A percentile compares a stretch with the other conserved stretches of the same genome.
phyloP scores from a whole-genome alignment of 2,329 filamentous ascomycete species.

The Colletotrichum sp. region DNA sequence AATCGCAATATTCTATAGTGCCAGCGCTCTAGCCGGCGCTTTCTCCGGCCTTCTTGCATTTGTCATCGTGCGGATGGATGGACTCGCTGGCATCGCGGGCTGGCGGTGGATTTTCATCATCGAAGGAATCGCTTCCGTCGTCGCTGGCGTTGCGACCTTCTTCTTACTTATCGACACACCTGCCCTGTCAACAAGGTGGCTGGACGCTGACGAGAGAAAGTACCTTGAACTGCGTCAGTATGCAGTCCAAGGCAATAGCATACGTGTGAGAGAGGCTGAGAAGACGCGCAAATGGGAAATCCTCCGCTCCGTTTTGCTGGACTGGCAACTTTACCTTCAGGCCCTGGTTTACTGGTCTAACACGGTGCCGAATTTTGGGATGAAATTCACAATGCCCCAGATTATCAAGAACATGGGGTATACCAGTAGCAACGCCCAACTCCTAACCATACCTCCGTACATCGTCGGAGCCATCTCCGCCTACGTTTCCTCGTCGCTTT shows the following conservation, averaged over 20 bases:
- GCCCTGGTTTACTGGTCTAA: constrained; percentile 33
- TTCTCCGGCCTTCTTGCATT: constrained; percentile 66
- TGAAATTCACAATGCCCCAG: constrained; percentile 42
- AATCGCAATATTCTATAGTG: constrained; percentile 73
- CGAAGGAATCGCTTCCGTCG: constrained; percentile 28
- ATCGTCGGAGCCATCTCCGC: constrained; percentile 48
- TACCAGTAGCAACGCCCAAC: constrained; percentile 31
- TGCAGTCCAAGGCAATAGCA: constrained; percentile 28
- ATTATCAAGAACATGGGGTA: constrained; percentile 39
- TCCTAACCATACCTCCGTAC: constrained; percentile 28
- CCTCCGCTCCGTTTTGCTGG: constrained; percentile 27
- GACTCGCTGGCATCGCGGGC: constrained; percentile 40
- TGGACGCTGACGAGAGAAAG: constrained; percentile 24
- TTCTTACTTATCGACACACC: constrained; percentile 28
- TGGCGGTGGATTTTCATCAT: constrained; percentile 41
- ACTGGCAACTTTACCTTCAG: constrained; percentile 40
- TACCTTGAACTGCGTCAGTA: constrained; percentile 35
- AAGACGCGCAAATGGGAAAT: constrained; percentile 25
- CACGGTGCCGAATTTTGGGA: constrained; percentile 32
- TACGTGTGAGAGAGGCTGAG: neutral
- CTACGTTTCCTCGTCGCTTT: constrained; percentile 66
- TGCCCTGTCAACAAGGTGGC: constrained; percentile 24
- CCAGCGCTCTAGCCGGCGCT: constrained; percentile 70
- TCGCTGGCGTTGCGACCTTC: constrained; percentile 27
- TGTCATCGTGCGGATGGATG: constrained; percentile 59